phyloP scores from a whole-genome alignment of 1,284 basidiomycete genomes.

The Trichosporon sp. region DNA sequence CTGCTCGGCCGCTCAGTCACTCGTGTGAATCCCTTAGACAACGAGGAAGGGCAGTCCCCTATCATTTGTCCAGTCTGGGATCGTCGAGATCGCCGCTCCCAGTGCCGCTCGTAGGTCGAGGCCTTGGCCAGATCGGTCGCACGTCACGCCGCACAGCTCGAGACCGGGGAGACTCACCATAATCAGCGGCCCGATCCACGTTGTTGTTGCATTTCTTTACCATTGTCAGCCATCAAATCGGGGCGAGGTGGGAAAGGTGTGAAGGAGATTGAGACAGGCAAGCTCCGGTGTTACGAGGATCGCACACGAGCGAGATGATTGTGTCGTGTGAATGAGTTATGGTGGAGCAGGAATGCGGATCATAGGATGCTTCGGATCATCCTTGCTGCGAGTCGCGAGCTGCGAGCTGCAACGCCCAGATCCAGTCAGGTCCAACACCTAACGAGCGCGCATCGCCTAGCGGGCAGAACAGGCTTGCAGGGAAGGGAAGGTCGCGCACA shows the following conservation, averaged over 20 bases:
- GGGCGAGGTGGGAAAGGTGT: not conserved
- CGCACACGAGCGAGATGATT: not conserved
- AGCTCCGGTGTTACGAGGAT: not conserved
- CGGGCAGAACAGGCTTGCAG: too few species aligned
- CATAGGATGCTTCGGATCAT: not conserved
- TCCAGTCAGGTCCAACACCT: too few species aligned
- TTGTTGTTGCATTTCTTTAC: constrained; percentile 38
- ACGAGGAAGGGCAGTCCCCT: too few species aligned
- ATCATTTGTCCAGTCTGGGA: too few species aligned
- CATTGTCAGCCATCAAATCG: not conserved
- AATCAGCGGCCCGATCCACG: constrained; percentile 38
- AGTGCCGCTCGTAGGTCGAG: not conserved
- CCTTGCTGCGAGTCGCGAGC: not conserved
- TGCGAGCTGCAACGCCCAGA: too few species aligned
- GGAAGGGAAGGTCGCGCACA: not conserved
- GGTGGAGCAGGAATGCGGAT: not conserved
- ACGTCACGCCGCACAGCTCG: too few species aligned
- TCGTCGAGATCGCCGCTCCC: too few species aligned
- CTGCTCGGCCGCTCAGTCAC: too few species aligned
- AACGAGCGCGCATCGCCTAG: too few species aligned
- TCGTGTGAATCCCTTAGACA: too few species aligned
- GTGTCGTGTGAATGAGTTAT: not conserved
- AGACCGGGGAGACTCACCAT: constrained; percentile 35
- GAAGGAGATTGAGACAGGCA: not conserved
- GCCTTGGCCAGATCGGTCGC: not conserved